phyloP scores from a whole-genome alignment of 1,284 basidiomycete genomes.

The Neotropicomus parvogracilis region DNA sequence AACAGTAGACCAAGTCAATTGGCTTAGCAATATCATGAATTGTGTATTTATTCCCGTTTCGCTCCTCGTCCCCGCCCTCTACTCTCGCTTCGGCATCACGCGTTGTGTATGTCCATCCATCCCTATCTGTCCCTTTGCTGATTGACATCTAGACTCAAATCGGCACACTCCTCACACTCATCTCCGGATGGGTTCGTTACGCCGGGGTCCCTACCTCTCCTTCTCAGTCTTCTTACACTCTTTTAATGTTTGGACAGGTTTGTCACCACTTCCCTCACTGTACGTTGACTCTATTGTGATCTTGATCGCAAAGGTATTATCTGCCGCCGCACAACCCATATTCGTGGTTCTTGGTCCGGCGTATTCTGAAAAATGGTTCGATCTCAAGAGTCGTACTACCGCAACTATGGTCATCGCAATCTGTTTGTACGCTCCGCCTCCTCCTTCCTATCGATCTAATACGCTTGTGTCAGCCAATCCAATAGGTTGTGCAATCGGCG shows the following conservation, averaged over 20 bases:
- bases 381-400: constrained; percentile 66
- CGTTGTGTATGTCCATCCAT: constrained; percentile 46
- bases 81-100: constrained; percentile 56
- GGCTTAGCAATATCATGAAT: constrained; percentile 68
- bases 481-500: constrained; percentile 62
- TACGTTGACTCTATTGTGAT: constrained; percentile 19
- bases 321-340: constrained; percentile 59
- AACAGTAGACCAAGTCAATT: constrained; percentile 65
- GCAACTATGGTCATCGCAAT: constrained; percentile 79
- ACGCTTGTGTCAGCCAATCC: constrained; percentile 53
- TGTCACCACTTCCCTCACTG: constrained; percentile 38
- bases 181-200: constrained; percentile 73
- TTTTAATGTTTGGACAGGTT: constrained; percentile 73
- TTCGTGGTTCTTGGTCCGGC: constrained; percentile 72
- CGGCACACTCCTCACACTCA: constrained; percentile 49
- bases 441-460: background rate
- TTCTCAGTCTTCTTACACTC: constrained; percentile 50
- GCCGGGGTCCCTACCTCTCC: constrained; percentile 57
- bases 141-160: constrained; percentile 41
- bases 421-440: constrained; percentile 35
- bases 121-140: background rate
- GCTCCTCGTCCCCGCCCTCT: constrained; percentile 52
- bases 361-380: constrained; percentile 80
- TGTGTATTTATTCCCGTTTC: constrained; percentile 60
- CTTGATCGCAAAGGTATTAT: constrained; percentile 21